Conservation (phyloP, 352 stramenopile species). For the Phytophthora sp. region DNA sequence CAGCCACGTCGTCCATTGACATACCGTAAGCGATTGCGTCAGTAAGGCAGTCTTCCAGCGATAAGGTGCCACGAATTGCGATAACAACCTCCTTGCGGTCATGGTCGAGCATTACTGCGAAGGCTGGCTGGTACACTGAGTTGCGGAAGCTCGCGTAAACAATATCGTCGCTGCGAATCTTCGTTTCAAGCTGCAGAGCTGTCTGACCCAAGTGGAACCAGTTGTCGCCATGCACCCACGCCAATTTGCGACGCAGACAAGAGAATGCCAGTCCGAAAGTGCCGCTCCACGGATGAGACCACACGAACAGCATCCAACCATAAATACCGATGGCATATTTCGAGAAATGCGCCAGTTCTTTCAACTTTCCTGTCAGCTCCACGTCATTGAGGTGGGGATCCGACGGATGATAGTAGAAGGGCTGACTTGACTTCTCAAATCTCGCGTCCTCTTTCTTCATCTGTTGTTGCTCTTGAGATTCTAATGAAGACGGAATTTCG, state of each 20-base stretch:
- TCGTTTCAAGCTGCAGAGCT: slow-evolving; percentile 83
- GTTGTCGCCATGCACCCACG: slow-evolving; percentile 87
- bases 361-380: slow-evolving; percentile 52
- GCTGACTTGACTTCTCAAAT: slow-evolving; percentile 17
- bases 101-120: slow-evolving; percentile 84
- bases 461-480: slow-evolving; percentile 17
- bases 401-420: slow-evolving; percentile 50
- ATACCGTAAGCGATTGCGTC: slow-evolving; percentile 88
- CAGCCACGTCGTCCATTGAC: slow-evolving; percentile 68
- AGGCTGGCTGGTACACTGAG: slow-evolving; percentile 80
- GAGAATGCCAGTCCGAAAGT: slow-evolving; percentile 78
- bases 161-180: slow-evolving; percentile 67
- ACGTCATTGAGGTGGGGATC: slow-evolving; percentile 49
- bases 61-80: slow-evolving; percentile 84
- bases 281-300: slow-evolving; percentile 88
- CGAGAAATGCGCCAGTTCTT: slow-evolving; percentile 84
- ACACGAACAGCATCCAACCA: slow-evolving; percentile 91
- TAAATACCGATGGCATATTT: slow-evolving; percentile 89
- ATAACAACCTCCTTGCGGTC: slow-evolving; percentile 75
- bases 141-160: slow-evolving; percentile 86
- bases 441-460: slow-evolving; percentile 6
- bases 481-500: slow-evolving; percentile 38
- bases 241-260: slow-evolving; percentile 63
- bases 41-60: slow-evolving; percentile 87
- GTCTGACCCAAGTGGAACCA: slow-evolving; percentile 82